Evolutionary conservation across 305 asterid species (phyloP).

Genomic region (Andrographis paniculata): DNA sequence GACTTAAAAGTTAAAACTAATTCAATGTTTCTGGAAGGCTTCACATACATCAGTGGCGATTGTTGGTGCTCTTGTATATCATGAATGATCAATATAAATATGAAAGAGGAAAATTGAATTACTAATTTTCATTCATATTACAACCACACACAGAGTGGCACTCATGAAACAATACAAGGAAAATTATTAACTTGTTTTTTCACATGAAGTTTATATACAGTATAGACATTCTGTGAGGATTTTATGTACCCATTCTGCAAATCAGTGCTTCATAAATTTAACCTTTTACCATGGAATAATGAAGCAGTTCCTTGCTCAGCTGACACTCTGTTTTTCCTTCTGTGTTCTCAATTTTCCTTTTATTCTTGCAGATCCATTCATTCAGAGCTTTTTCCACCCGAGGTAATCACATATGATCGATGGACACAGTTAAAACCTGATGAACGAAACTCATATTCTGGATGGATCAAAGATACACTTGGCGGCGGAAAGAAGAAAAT

Average conservation of each 20-base stretch:
- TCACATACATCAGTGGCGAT: no score
- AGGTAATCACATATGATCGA: conserved; percentile 55
- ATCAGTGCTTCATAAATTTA: conserved; percentile 1
- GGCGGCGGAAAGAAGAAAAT: conserved; percentile 55
- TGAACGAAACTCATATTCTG: conserved; percentile 34
- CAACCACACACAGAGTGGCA: neutral
- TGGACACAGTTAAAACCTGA: conserved; percentile 55
- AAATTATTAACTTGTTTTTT: no score
- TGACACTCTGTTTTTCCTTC: neutral
- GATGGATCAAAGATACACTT: conserved; percentile 73
- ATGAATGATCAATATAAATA: neutral
- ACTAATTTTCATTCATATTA: no score
- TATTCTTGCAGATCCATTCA: conserved; percentile 35
- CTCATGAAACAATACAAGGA: neutral
- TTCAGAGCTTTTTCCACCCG: conserved; percentile 48
- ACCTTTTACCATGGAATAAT: neutral
- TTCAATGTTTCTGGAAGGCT: no score
- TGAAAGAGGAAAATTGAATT: no score
- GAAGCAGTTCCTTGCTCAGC: neutral
- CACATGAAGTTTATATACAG: neutral
- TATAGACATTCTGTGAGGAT: neutral
- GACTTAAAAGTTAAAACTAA: no score
- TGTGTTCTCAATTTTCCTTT: conserved; percentile 17
- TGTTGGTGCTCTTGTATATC: neutral
- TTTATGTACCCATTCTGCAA: neutral